A percentile compares a stretch with the other conserved stretches of the same genome.
Conservation (phyloP, 106 monocot genomes). For the Ottelia alismoides region DNA sequence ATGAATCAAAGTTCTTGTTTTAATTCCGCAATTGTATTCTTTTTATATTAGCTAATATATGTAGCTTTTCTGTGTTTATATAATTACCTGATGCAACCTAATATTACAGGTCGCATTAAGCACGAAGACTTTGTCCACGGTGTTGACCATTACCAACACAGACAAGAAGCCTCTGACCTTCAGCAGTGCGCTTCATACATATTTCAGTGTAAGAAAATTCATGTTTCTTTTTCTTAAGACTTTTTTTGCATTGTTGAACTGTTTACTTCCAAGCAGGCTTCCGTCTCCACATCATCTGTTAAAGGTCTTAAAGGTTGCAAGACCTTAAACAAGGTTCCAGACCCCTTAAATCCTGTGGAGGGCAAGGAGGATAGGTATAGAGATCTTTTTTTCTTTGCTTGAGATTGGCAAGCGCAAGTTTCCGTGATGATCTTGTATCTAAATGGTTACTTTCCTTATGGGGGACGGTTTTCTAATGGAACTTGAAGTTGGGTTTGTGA, state of each 20-base stretch:
- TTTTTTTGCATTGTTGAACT: too few species aligned
- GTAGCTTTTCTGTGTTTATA: too few species aligned
- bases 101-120: constrained; percentile 64
- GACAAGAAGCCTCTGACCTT: constrained; percentile 85
- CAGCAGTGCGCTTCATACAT: constrained; percentile 79
- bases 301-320: constrained; percentile 85
- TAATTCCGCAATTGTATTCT: too few species aligned
- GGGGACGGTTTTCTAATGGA: background rate
- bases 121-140: constrained; percentile 45
- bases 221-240: too few species aligned
- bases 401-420: background rate
- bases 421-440: background rate
- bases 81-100: too few species aligned
- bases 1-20: too few species aligned
- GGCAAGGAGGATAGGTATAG: constrained; percentile 68
- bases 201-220: constrained; percentile 78
- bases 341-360: constrained; percentile 83
- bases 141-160: constrained; percentile 56
- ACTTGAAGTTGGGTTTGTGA: background rate
- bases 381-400: background rate
- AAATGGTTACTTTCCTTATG: background rate
- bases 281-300: constrained; percentile 46
- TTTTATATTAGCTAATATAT: too few species aligned
- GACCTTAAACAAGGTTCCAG: constrained; percentile 88
- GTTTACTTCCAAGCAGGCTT: constrained; percentile 47